Evolutionary conservation across 495 filamentous ascomycete genomes (phyloP), one percentile per base, ranked within the genome.

Genomic region (Aspergillus hancockii): DNA sequence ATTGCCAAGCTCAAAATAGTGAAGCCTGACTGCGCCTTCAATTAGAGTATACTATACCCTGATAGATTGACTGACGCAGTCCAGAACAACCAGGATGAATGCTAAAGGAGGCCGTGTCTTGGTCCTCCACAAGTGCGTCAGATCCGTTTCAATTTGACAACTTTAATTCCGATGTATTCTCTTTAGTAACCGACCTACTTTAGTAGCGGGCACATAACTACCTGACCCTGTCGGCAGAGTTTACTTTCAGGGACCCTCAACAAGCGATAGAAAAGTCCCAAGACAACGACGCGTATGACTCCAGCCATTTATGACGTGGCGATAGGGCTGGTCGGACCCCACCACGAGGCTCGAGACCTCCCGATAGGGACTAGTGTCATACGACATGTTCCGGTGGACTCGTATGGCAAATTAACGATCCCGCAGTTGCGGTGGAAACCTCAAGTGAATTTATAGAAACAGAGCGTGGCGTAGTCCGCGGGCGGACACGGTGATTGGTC

Each of bases 301-400:
- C 46, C 56, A 59, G 57, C 61, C 56, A 59, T 57, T 32, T 53
- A 38, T 60, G 61, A 63, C 61, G 61, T 63, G 61, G 61, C 57
- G 61, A 54, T 60, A 59, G 52, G 57, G 57, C 61, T 63, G 63
- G 30, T 51, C 52, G 18, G 40, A 51, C 49, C 49, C 60, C 54
- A 49, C 60, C 60, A 62, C 54, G 63, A 63, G 54, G 57, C 51
- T 53, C 52, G 36, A 43, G 34, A 56, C 18, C 31, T 12, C 62
- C 58, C 13, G 43, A 49, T n/a, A 4, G 9, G 55, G 62, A 32
- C 38, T 61, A 64, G 58, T n/a, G 9, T n/a, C 19, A 16, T 52
- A 51, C 40, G 41, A 45, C 18, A 5, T 3, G 34, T 5, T 9
- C 34, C 34, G 34, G 34, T 4, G 34, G 41, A 45, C 41, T 45